A percentile compares a stretch with the other conserved stretches of the same genome.
Conservation (phyloP, 441 rosid genomes). For the Euphorbia corollata region DNA sequence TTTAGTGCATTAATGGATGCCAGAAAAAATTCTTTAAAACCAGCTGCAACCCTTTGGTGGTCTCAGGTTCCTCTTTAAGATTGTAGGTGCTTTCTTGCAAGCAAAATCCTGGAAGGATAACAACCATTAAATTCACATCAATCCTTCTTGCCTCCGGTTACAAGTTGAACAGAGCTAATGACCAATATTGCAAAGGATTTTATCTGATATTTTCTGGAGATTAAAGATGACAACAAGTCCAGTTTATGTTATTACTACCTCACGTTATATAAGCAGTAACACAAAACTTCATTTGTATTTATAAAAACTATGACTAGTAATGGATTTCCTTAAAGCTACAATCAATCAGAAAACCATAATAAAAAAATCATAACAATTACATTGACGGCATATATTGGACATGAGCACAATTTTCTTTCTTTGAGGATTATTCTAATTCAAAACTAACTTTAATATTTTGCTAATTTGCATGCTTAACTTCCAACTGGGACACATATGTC, state of each 20-base stretch:
- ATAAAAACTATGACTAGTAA: not conserved
- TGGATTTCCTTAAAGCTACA: not conserved
- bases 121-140: not conserved
- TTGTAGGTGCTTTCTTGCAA: not conserved
- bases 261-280: not conserved
- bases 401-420: not conserved
- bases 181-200: not conserved
- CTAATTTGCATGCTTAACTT: not conserved
- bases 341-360: conserved; percentile 2
- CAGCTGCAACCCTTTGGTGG: not conserved
- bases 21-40: not conserved
- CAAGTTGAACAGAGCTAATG: not conserved
- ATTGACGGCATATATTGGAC: not conserved
- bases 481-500: too few species aligned
- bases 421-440: not conserved
- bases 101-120: not conserved
- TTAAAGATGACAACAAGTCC: not conserved
- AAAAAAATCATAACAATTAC: not conserved
- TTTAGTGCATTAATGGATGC: not conserved
- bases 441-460: not conserved
- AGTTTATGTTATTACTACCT: not conserved
- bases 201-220: not conserved
- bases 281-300: not conserved
- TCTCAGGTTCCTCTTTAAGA: not conserved
- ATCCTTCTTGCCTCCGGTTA: not conserved